Evolutionary conservation across 768 basidiomycete species (phyloP).

Genomic region (Agrocybe praecox): DNA sequence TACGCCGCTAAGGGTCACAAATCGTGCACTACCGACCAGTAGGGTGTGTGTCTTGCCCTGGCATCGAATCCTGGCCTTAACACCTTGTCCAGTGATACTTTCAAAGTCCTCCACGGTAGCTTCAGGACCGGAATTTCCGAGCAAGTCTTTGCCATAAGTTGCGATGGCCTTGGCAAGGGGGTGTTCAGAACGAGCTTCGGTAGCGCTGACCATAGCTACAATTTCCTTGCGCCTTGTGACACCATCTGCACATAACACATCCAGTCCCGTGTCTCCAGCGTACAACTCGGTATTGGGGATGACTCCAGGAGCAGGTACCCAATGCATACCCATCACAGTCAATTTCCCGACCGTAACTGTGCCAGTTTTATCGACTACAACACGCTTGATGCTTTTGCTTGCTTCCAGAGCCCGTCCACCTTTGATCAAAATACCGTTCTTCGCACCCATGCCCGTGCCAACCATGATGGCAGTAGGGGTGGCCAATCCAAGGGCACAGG

Average conservation of each 20-base stretch:
- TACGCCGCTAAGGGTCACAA: slow-evolving; percentile 58
- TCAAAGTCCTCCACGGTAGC: slow-evolving; percentile 76
- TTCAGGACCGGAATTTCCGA: slow-evolving; percentile 49
- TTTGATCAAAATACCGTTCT: slow-evolving; percentile 98
- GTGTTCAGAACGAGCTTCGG: slow-evolving; percentile 93
- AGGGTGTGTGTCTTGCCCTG: slow-evolving; percentile 56
- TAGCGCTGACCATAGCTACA: slow-evolving; percentile 80
- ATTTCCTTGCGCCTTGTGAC: slow-evolving; percentile 59
- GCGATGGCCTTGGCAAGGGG: slow-evolving; percentile 95
- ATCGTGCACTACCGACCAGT: slow-evolving; percentile 76
- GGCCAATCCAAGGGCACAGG: slow-evolving; percentile 93
- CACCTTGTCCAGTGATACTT: slow-evolving; percentile 87
- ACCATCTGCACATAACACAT: slow-evolving; percentile 62
- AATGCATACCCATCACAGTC: slow-evolving; percentile 72
- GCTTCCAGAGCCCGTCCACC: slow-evolving; percentile 94
- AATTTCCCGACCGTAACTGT: slow-evolving; percentile 97
- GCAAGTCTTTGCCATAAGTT: slow-evolving; percentile 69
- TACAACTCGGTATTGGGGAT: slow-evolving; percentile 39
- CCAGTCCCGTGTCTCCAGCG: slow-evolving; percentile 43
- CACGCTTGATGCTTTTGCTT: slow-evolving; percentile 75
- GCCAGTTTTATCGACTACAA: slow-evolving; percentile 96
- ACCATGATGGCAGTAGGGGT: slow-evolving; percentile 99
- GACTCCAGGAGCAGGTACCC: slow-evolving; percentile 52
- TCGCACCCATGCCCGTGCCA: slow-evolving; percentile 94
- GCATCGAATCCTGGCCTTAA: slow-evolving; percentile 67